Percentiles rank a stretch among this genome's conserved stretches.
phyloP scores from a whole-genome alignment of 2,329 filamentous ascomycete genomes.

The Allantophomopsis cytisporea region DNA sequence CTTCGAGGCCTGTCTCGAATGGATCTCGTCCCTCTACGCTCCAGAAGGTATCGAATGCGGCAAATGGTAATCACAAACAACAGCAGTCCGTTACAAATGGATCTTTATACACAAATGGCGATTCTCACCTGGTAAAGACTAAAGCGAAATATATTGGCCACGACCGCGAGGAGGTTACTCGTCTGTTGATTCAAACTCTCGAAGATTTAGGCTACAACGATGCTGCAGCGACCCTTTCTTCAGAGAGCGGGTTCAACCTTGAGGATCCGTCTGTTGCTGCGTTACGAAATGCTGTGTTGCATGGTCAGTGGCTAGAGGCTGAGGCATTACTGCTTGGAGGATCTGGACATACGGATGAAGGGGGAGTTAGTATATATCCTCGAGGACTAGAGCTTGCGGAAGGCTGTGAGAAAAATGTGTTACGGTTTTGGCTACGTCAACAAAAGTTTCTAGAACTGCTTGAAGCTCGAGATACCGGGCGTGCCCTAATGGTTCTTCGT shows the following conservation, averaged over 20 bases:
- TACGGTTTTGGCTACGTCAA: conserved; percentile 80
- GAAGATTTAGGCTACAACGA: conserved; percentile 75
- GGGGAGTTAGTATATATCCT: conserved; percentile 25
- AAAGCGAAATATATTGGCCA: conserved; percentile 59
- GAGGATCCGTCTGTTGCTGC: conserved; percentile 79
- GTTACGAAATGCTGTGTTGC: conserved; percentile 68
- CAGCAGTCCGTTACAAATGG: conserved; percentile 16
- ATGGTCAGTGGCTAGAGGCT: conserved; percentile 74
- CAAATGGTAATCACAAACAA: conserved; percentile 34
- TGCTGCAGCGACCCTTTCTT: conserved; percentile 61
- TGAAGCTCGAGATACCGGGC: conserved; percentile 58
- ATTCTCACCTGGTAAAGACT: conserved; percentile 21
- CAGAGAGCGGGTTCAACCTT: conserved; percentile 76
- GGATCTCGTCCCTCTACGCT: conserved; percentile 30
- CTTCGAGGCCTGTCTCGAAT: conserved; percentile 38
- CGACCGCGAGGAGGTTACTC: conserved; percentile 81
- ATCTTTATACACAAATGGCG: conserved; percentile 33
- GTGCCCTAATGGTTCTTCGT: conserved; percentile 71
- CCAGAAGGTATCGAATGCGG: conserved; percentile 26
- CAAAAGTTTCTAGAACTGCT: conserved; percentile 92
- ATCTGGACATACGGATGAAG: conserved; percentile 21
- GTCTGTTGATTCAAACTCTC: conserved; percentile 83
- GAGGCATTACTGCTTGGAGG: conserved; percentile 62
- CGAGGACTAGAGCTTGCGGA: conserved; percentile 62
- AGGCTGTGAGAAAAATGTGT: conserved; percentile 60